Evolutionary conservation across 1,284 basidiomycete genomes (phyloP), one percentile per base, ranked within the genome.

Genomic region (Pseudozyma thailandica): DNA sequence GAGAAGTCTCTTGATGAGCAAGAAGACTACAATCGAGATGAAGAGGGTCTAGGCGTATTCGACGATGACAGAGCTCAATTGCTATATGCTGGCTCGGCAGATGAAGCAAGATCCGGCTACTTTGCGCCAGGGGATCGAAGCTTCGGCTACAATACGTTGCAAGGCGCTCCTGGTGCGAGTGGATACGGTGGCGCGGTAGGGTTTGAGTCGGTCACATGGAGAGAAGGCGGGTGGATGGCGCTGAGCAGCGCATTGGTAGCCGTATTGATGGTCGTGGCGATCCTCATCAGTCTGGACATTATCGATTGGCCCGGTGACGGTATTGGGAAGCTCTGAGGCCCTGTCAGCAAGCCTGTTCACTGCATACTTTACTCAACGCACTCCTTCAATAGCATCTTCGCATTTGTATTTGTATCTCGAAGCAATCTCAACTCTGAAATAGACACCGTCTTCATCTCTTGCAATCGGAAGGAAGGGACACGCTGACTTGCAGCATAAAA

Each of bases 251-350:
- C 45, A 1, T 15, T 68, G 6, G 72, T 72, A 3, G 50, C 20
- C 1, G 38, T 56, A 4, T 41, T 74, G n/a, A 49, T 66, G 12
- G 9, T 47, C 4, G 72, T 74, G 9, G 72, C 72, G 21, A 59
- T 74, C 33, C 26, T 74, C 54, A 74, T 74, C 55, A 74, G 72
- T 43, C 25, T 66, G 10, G 72, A 74, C 31, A 63, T 74, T 23
- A 74, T 74, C 15, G 72, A 74, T 27, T 74, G 72, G 72, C 72
- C 72, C 6, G 72, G 72, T 30, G 72, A 74, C 27, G 72, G 72
- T 0, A 53, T 74, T 15, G 72, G 72, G 16, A 52, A 52, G 43
- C 54, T 54, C 18, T 66, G 33, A 51, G 15, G 33, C 15, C 18
- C 30, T 38, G 8, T 7, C 10, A 27, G n/a, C 42, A 23, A 15